Percentiles rank a stretch among this genome's conserved stretches.
Conservation (phyloP, 495 filamentous ascomycete genomes). For the Glonium stellatum region DNA sequence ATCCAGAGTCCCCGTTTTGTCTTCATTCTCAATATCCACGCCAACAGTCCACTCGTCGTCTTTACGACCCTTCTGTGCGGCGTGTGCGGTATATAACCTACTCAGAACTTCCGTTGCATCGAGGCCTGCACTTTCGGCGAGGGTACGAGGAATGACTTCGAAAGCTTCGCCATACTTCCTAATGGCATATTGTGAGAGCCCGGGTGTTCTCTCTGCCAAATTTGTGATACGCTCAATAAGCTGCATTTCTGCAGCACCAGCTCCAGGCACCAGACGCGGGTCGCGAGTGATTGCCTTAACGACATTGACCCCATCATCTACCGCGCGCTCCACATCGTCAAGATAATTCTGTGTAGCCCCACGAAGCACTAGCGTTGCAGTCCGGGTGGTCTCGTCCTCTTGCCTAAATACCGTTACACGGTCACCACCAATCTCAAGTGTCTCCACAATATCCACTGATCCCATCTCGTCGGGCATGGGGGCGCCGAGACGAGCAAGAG, state of each 20-base stretch:
- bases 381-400: conserved; percentile 85
- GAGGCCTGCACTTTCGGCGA: conserved; percentile 89
- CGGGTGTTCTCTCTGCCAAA: conserved; percentile 83
- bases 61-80: conserved; percentile 51
- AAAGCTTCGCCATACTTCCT: conserved; percentile 97
- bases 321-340: conserved; percentile 93
- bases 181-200: conserved; percentile 89
- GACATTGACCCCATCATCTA: conserved; percentile 97
- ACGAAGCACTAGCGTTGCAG: conserved; percentile 88
- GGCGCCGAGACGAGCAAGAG: conserved; percentile 87
- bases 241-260: conserved; percentile 93
- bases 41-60: conserved; percentile 65
- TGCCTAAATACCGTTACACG: conserved; percentile 98
- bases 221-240: conserved; percentile 84
- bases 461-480: conserved; percentile 99
- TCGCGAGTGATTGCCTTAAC: conserved; percentile 98
- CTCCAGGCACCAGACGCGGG: conserved; percentile 82
- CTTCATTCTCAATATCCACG: conserved; percentile 85
- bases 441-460: conserved; percentile 89
- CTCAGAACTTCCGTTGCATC: conserved; percentile 94
- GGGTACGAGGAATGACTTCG: conserved; percentile 86
- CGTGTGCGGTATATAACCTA: conserved; percentile 82
- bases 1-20: conserved; percentile 75
- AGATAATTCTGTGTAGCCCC: conserved; percentile 97
- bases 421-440: conserved; percentile 95